Evolutionary conservation across 345 rosid genomes (phyloP).

Genomic region (Lumnitzera racemosa): DNA sequence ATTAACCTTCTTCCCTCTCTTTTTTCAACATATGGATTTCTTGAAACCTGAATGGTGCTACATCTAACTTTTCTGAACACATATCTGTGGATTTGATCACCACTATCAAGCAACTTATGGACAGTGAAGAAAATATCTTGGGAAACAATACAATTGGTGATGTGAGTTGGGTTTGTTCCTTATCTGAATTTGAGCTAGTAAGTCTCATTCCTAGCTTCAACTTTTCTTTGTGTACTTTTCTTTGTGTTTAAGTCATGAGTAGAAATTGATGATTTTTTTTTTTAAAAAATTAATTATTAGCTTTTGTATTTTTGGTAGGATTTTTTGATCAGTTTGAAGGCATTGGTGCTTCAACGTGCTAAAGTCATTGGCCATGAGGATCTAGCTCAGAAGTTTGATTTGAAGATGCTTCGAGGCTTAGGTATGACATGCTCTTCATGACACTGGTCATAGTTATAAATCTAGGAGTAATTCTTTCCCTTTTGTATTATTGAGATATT

Average conservation of each 20-base stretch:
- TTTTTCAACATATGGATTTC: too few relatives aligned
- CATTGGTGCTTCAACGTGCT: slow-evolving; percentile 46
- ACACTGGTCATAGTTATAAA: too few relatives aligned
- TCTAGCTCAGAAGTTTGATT: slow-evolving; percentile 48
- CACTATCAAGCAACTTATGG: slow-evolving; percentile 14
- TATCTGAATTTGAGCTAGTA: slow-evolving; percentile 64
- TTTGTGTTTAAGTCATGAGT: neutral
- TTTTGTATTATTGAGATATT: too few relatives aligned
- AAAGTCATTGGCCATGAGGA: slow-evolving; percentile 38
- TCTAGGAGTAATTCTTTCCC: too few relatives aligned
- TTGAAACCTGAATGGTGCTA: too few relatives aligned
- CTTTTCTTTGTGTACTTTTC: neutral
- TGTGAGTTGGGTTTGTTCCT: slow-evolving; percentile 60
- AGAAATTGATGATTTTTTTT: neutral
- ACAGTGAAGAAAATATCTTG: slow-evolving; percentile 20
- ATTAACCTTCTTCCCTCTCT: too few relatives aligned
- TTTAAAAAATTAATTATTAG: neutral
- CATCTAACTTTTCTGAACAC: too few relatives aligned
- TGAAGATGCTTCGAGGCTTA: slow-evolving; percentile 60
- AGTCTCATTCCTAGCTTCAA: slow-evolving; percentile 3
- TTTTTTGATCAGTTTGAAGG: slow-evolving; percentile 56
- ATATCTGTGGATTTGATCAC: too few relatives aligned
- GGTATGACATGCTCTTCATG: slow-evolving; percentile 25
- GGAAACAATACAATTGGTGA: slow-evolving; percentile 38
- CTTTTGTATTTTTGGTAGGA: slow-evolving; percentile 34